Conservation (phyloP, 441 rosid species). For the Hypseocharis bilobata region DNA sequence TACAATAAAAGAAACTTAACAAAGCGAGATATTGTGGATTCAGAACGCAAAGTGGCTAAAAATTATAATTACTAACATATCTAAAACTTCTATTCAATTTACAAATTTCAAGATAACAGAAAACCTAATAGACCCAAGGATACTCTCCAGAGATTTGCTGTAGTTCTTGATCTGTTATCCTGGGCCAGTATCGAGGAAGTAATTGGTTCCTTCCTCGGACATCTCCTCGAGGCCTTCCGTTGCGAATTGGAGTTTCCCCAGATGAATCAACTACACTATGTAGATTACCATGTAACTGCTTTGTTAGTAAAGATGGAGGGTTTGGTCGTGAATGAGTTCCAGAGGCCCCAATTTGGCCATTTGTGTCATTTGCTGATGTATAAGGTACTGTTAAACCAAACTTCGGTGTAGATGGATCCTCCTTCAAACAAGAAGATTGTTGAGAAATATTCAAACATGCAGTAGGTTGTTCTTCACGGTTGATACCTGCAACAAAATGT, state of each 20-base stretch:
- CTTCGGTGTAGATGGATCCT: constrained; percentile 45
- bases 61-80: too few species aligned
- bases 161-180: constrained; percentile 64
- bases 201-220: constrained; percentile 54
- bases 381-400: constrained; percentile 36
- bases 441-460: constrained; percentile 40
- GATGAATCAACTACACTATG: constrained; percentile 49
- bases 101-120: not conserved
- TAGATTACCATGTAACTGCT: constrained; percentile 40
- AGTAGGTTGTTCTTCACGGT: constrained; percentile 39
- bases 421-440: constrained; percentile 38
- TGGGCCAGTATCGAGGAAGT: constrained; percentile 83
- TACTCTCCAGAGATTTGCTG: constrained; percentile 77
- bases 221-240: constrained; percentile 58
- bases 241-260: constrained; percentile 38
- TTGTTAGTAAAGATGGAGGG: constrained; percentile 35
- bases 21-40: constrained; percentile 1
- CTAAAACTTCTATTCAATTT: not conserved
- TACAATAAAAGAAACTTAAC: constrained; percentile 1
- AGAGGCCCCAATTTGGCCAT: constrained; percentile 42
- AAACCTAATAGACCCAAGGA: constrained; percentile 42
- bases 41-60: not conserved
- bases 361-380: constrained; percentile 43
- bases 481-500: constrained; percentile 42
- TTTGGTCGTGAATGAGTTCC: constrained; percentile 38